phyloP scores from a whole-genome alignment of 2,329 filamentous ascomycete species.

The Trichoderma guizhouense region DNA sequence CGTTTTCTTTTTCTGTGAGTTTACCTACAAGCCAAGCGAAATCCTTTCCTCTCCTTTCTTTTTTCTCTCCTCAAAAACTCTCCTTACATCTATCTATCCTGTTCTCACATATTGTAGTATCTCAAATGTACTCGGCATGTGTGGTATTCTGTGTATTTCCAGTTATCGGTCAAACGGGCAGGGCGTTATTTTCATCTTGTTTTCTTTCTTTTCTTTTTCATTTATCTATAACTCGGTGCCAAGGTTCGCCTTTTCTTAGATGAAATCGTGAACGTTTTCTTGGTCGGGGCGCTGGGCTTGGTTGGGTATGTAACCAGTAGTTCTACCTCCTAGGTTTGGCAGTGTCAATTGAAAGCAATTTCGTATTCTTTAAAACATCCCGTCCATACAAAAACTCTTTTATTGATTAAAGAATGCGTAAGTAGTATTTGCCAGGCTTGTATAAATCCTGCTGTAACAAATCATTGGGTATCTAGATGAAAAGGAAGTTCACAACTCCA shows the following conservation, averaged over 20 bases:
- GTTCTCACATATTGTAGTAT: conserved; percentile 2
- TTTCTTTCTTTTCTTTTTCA: not conserved
- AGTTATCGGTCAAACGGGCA: not conserved
- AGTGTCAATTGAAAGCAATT: conserved; percentile 2
- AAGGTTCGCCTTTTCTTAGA: not conserved
- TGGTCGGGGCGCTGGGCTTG: conserved; percentile 11
- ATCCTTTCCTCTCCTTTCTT: not conserved
- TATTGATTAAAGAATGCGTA: not conserved
- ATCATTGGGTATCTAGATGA: not conserved
- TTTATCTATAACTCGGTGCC: not conserved
- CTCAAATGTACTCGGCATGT: conserved; percentile 11
- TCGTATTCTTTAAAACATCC: not conserved
- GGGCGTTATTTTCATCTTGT: not conserved
- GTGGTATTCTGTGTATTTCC: not conserved
- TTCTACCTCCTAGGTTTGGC: conserved; percentile 8
- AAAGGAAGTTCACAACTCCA: not conserved
- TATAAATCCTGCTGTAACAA: not conserved
- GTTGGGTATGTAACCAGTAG: not conserved
- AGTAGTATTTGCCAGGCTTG: not conserved
- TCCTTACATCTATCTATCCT: not conserved
- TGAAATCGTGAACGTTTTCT: not conserved
- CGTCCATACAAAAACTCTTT: not conserved
- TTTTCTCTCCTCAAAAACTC: not conserved
- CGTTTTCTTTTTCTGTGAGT: not conserved
- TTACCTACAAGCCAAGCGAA: not conserved